Conservation (phyloP, 164 flowering plant genomes). For the Tinospora cordifolia region DNA sequence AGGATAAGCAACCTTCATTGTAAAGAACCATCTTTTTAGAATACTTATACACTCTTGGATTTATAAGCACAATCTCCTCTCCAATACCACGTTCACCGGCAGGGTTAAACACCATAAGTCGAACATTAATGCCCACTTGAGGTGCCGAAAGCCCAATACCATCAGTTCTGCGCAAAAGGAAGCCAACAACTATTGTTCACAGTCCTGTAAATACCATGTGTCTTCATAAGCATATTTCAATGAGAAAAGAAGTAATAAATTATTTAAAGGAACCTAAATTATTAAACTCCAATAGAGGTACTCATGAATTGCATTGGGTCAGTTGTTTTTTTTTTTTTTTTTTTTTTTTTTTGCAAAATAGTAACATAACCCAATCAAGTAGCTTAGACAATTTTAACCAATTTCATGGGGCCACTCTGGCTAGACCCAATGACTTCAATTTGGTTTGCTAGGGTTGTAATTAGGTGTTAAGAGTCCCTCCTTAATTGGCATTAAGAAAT, state of each 20-base stretch:
- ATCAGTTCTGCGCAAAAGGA: slow-evolving; percentile 76
- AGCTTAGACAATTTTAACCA: no score
- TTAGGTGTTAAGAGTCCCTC: no score
- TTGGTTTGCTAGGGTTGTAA: no score
- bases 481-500: no score
- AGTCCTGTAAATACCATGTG: slow-evolving; percentile 28
- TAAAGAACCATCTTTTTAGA: slow-evolving; percentile 54
- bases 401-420: no score
- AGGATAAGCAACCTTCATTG: slow-evolving; percentile 92
- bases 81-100: slow-evolving; percentile 86
- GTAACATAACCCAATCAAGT: no score
- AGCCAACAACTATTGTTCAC: slow-evolving; percentile 36
- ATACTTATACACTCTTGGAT: slow-evolving; percentile 62
- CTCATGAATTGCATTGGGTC: no score
- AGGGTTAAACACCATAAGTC: slow-evolving; percentile 90
- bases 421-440: no score
- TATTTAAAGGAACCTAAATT: no score
- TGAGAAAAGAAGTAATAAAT: background rate
- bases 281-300: no score
- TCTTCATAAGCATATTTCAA: slow-evolving; percentile 11
- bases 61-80: slow-evolving; percentile 87
- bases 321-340: no score
- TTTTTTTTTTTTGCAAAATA: no score
- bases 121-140: slow-evolving; percentile 95
- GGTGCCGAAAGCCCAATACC: slow-evolving; percentile 98